A percentile compares a stretch with the other conserved stretches of the same genome.
phyloP scores from a whole-genome alignment of 192 early-diverging fungal species.

The Coemansia sp. region DNA sequence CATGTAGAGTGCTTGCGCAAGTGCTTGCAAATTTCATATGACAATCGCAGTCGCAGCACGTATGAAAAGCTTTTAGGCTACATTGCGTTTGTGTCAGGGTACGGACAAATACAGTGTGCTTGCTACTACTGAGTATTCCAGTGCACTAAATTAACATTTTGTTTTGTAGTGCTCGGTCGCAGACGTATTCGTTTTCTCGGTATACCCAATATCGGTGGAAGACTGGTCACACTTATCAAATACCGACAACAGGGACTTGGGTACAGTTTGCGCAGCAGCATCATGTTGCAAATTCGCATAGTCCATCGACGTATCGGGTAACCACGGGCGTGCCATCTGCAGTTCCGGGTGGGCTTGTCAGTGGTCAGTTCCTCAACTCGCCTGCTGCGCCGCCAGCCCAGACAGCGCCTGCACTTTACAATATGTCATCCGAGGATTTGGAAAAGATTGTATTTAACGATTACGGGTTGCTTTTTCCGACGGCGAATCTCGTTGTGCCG shows the following conservation, averaged over 20 bases:
- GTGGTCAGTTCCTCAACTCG: neutral
- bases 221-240: neutral
- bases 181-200: neutral
- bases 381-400: conserved; percentile 1
- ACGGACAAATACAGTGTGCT: neutral
- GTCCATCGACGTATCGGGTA: neutral
- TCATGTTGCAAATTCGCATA: neutral
- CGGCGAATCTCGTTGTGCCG: neutral
- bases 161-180: neutral
- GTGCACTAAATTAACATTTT: neutral
- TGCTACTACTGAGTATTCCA: neutral
- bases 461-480: conserved; percentile 8
- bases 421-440: neutral
- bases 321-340: conserved; percentile 11
- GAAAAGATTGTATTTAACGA: conserved; percentile 16
- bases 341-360: conserved; percentile 16
- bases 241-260: conserved; percentile 14
- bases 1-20: neutral
- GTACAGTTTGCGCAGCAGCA: neutral
- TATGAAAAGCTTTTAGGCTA: conserved; percentile 20
- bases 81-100: conserved; percentile 1
- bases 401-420: neutral
- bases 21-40: neutral
- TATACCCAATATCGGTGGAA: conserved; percentile 6
- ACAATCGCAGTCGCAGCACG: neutral